Base-by-base conservation (phyloP, 2,329 filamentous ascomycete genomes). In the Xylariaceae sp. region DNA sequence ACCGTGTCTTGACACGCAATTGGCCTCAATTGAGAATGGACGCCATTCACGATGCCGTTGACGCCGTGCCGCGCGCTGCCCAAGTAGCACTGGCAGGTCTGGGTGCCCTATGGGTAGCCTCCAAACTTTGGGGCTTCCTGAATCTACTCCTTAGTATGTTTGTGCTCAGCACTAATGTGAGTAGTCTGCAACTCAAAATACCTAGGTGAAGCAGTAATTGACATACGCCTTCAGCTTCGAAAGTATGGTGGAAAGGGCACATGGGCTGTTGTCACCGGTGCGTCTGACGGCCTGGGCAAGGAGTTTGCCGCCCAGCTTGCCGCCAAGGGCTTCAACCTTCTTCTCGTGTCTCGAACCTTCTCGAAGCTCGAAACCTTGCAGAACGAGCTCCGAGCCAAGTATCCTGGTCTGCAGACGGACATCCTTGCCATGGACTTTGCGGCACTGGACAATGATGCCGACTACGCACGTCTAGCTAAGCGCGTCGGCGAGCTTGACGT, bases 221-320 rank as follows among this genome's bases (percentile, higher is more conserved):
- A 69, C 53, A 3, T 30, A 27, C 35, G 27, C 7, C 26, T 56
- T 45, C 51, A 95, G 92, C 85, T 99, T 55, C 86, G 86, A 65
- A 90, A 87, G 63, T 97, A 95, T 74, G 94, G 91, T 63, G 87
- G 87, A 64, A 89, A 90, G 67, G 92, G 92, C 59, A 91, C 87
- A 55, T 99, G 92, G 91, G 94, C 89, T 34, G 83, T 99, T 53
- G 81, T 99, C 41, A 99, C 94, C 30, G 94, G 94, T 60, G 94
- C 92, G 50, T 96, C 91, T 8, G 94, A 99, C 72, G 95, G 94
- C 61, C 85, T 99, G 60, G 94, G 94, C 70, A 97, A 96, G 74
- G 94, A 99, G 75, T 99, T 90, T 70, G 90, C 92, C 39, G 80
- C 87, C 34, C 91, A 97, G 71, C 85, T 99, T 54, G 91, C 94